These are phyloP conservation scores for Dunaliella sp. DNA, from an alignment of 139 green algal genomes.

Conservation along the genomic window DNA sequence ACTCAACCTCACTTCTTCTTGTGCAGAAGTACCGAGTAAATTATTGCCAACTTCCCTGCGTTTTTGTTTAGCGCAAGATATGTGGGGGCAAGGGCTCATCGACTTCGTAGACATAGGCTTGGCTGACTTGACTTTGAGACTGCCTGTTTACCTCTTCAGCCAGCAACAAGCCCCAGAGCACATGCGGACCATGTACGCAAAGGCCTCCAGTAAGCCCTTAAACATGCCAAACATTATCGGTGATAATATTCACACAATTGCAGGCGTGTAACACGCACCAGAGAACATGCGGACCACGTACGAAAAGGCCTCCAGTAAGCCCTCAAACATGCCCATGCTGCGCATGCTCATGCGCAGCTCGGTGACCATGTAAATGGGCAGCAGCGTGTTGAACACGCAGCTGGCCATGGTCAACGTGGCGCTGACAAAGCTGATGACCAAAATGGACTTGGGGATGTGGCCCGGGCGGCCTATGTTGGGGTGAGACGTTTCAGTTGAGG, in stretches of 20 bases:
- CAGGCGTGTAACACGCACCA: constrained; percentile 23
- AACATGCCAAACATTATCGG: too few species aligned
- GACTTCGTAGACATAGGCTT: too few species aligned
- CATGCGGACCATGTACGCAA: constrained; percentile 65
- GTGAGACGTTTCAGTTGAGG: background rate
- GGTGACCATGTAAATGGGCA: constrained; percentile 57
- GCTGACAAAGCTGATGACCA: constrained; percentile 44
- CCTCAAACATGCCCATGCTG: constrained; percentile 65
- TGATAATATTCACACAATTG: too few species aligned
- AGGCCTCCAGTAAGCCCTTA: constrained; percentile 61
- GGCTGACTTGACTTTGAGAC: too few species aligned
- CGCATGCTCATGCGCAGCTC: constrained; percentile 63
- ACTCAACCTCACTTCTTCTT: too few species aligned
- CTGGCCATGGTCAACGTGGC: constrained; percentile 40
- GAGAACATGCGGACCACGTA: constrained; percentile 66
- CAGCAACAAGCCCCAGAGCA: constrained; percentile 38
- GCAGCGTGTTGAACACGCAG: constrained; percentile 56
- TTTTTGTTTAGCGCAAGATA: too few species aligned
- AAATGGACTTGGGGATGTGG: constrained; percentile 36
- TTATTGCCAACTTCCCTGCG: too few species aligned
- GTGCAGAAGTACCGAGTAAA: too few species aligned
- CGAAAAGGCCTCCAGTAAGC: constrained; percentile 58
- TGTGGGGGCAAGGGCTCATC: too few species aligned
- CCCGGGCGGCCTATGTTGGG: background rate
- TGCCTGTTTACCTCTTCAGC: too few species aligned